A percentile compares a stretch with the other conserved stretches of the same genome.
Evolutionary conservation across 805 yeast species (phyloP).

Genomic region (Ogataea pini): DNA sequence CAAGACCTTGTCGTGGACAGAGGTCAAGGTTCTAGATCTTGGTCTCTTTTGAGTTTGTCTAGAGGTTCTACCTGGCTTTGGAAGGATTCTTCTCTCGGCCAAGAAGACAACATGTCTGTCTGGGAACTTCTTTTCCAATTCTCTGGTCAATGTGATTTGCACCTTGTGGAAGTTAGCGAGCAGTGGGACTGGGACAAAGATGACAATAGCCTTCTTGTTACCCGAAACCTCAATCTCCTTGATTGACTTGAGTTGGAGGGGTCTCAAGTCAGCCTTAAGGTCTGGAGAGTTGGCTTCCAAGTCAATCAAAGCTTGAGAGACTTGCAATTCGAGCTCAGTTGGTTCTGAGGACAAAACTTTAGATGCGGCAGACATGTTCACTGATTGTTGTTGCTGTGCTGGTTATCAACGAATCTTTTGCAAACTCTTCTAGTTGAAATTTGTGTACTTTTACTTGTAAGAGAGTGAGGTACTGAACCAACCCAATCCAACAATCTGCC

Average conservation of each 20-base stretch:
- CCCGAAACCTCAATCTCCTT: conserved; percentile 97
- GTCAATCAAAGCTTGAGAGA: conserved; percentile 97
- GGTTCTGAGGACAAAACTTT: conserved; percentile 95
- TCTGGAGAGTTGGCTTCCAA: conserved; percentile 92
- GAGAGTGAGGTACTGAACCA: conserved; percentile 3
- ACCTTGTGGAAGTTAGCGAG: conserved; percentile 93
- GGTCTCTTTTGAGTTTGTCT: conserved; percentile 98
- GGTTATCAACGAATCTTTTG: background rate
- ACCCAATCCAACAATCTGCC: conserved; percentile 3
- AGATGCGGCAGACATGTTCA: conserved; percentile 91
- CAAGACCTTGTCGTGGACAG: conserved; percentile 97
- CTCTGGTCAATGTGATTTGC: conserved; percentile 97
- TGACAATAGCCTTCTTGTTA: conserved; percentile 97
- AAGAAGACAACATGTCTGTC: conserved; percentile 99
- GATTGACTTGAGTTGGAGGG: conserved; percentile 97
- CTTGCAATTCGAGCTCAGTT: conserved; percentile 98
- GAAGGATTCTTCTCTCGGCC: conserved; percentile 99
- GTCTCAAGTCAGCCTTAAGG: conserved; percentile 96
- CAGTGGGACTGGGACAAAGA: conserved; percentile 97
- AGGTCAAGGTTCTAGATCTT: conserved; percentile 98
- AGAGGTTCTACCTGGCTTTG: conserved; percentile 96
- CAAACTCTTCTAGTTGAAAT: conserved; percentile 4
- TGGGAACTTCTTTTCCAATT: conserved; percentile 99
- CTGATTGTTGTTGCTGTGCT: conserved; percentile 11
- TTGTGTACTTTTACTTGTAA: background rate